Conservation (phyloP, 2,329 filamentous ascomycete species). For the Epichloe baconii region DNA sequence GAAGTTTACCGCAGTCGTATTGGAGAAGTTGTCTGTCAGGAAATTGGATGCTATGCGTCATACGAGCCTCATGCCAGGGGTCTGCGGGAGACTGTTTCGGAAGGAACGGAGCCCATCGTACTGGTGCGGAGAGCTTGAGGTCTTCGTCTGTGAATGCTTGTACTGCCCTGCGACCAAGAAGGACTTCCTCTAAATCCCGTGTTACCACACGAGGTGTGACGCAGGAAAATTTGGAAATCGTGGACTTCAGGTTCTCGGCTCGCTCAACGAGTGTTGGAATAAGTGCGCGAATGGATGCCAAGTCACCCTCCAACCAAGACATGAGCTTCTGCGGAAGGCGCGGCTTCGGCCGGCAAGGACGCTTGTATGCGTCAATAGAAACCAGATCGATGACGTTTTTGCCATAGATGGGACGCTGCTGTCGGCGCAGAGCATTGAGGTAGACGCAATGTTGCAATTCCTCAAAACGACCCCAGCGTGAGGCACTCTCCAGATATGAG, state of each 20-base stretch:
- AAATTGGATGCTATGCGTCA: constrained; percentile 89
- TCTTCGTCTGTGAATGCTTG: constrained; percentile 43
- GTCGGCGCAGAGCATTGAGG: constrained; percentile 66
- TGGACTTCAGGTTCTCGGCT: constrained; percentile 57
- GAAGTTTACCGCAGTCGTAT: constrained; percentile 94
- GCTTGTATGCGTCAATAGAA: constrained; percentile 47
- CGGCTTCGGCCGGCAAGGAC: constrained; percentile 47
- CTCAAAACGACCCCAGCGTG: constrained; percentile 56
- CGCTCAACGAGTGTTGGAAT: constrained; percentile 65
- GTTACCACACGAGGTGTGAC: constrained; percentile 83
- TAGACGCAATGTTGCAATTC: constrained; percentile 73
- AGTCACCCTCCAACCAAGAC: constrained; percentile 64
- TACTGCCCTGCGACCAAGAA: constrained; percentile 49
- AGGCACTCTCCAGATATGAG: constrained; percentile 57
- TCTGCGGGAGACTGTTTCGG: constrained; percentile 49
- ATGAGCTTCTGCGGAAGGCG: constrained; percentile 49
- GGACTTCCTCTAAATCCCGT: constrained; percentile 55
- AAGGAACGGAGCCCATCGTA: constrained; percentile 42
- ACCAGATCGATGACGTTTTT: constrained; percentile 64
- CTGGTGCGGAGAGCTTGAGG: constrained; percentile 42
- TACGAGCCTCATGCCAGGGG: constrained; percentile 86
- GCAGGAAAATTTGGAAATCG: constrained; percentile 79
- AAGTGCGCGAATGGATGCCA: constrained; percentile 48
- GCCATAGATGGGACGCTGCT: constrained; percentile 71
- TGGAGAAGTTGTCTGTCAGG: constrained; percentile 92